Percentiles rank a stretch among this genome's conserved stretches.
Conservation (phyloP, 176 grass and related monocot genomes). For the Bothriochloa decipiens region DNA sequence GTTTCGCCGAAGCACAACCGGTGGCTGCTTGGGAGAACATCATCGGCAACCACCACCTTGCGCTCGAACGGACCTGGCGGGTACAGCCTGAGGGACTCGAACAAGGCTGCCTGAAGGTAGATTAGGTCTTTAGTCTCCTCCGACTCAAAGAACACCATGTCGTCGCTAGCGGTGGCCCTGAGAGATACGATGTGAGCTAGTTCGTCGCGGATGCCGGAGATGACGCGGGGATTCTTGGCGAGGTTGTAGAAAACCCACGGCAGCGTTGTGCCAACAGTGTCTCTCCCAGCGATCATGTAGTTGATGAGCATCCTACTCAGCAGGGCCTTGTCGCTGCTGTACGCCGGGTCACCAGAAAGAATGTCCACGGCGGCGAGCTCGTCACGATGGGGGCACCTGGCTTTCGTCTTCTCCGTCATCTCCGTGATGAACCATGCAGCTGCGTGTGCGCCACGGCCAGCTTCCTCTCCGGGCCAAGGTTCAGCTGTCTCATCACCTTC, state of each 20-base stretch:
- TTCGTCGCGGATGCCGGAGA: background rate
- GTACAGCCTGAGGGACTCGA: slow-evolving; percentile 50
- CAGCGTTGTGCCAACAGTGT: background rate
- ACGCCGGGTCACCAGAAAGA: background rate
- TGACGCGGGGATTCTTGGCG: background rate
- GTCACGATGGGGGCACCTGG: background rate
- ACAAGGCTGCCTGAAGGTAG: slow-evolving; percentile 53
- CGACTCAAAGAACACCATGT: background rate
- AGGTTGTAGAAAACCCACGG: slow-evolving; percentile 16
- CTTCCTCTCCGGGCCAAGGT: background rate
- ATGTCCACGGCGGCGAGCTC: background rate
- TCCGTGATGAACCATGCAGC: background rate
- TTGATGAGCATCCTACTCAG: background rate
- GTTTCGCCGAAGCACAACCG: background rate
- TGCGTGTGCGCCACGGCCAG: background rate
- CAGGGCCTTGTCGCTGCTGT: background rate
- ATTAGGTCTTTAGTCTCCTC: slow-evolving; percentile 36
- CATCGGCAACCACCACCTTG: slow-evolving; percentile 19
- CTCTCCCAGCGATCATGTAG: background rate
- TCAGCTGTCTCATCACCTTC: slow-evolving; percentile 39
- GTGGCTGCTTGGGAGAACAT: slow-evolving; percentile 22
- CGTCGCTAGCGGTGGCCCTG: background rate
- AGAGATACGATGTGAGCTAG: background rate
- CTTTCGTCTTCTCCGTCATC: background rate
- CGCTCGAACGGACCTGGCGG: slow-evolving; percentile 29